Evolutionary conservation across 1,284 basidiomycete species (phyloP).

Genomic region (Ceratobasidium papillatum): DNA sequence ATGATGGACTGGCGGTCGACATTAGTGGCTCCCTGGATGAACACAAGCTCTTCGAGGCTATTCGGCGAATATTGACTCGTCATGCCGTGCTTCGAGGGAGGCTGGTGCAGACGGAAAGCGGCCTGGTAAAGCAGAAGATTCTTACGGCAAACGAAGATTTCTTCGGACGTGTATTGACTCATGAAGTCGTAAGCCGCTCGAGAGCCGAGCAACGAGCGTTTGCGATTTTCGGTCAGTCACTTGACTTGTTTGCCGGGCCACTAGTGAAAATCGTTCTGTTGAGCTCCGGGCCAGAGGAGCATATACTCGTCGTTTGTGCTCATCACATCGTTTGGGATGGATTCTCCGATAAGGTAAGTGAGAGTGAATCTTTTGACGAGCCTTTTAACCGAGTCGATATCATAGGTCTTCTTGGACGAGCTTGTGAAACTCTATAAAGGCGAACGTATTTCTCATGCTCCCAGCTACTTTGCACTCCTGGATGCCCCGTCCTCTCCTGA

Average conservation of each 20-base stretch:
- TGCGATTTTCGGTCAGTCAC: neutral
- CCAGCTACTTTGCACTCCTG: neutral
- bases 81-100: neutral
- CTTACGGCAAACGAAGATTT: neutral
- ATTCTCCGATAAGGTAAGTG: neutral
- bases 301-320: neutral
- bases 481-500: neutral
- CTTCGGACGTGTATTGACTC: neutral
- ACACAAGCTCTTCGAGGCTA: neutral
- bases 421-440: neutral
- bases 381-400: no score
- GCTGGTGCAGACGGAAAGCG: neutral
- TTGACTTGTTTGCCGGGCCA: neutral
- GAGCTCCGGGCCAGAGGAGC: neutral
- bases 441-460: neutral
- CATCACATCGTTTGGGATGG: neutral
- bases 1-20: neutral
- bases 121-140: neutral
- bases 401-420: neutral
- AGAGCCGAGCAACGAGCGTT: neutral
- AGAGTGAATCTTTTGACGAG: neutral
- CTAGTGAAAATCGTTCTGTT: neutral
- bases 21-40: neutral
- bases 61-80: neutral
- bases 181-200: neutral